Percentiles rank a stretch among this genome's conserved stretches.
phyloP scores from a whole-genome alignment of 805 yeast species.

The Candida ponderosae region DNA sequence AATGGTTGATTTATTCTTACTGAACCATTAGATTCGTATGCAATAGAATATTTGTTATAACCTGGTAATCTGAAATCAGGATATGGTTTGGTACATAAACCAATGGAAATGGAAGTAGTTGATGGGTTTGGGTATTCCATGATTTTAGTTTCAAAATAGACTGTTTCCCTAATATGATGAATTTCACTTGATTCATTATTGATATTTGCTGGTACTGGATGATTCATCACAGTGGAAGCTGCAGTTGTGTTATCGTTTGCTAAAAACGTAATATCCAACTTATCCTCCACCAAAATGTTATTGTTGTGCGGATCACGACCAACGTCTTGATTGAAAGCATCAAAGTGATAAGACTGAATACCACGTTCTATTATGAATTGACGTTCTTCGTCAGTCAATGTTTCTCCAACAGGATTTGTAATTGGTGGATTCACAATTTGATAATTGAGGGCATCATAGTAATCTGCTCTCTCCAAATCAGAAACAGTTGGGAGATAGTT shows the following conservation, averaged over 20 bases:
- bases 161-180: slow-evolving; percentile 16
- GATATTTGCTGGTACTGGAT: slow-evolving; percentile 35
- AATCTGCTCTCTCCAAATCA: slow-evolving; percentile 32
- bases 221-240: slow-evolving; percentile 24
- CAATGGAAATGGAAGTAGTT: slow-evolving; percentile 52
- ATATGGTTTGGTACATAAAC: slow-evolving; percentile 64
- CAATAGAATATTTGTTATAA: slow-evolving; percentile 57
- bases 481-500: slow-evolving; percentile 33
- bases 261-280: slow-evolving; percentile 38
- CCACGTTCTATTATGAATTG: slow-evolving; percentile 72
- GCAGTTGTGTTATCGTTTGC: slow-evolving; percentile 10
- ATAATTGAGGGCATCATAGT: slow-evolving; percentile 30
- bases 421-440: slow-evolving; percentile 34
- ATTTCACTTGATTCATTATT: neutral
- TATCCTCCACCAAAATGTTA: slow-evolving; percentile 55
- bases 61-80: slow-evolving; percentile 77
- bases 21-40: slow-evolving; percentile 68
- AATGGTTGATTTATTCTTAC: slow-evolving; percentile 61
- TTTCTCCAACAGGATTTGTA: slow-evolving; percentile 25
- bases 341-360: slow-evolving; percentile 45
- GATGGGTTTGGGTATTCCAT: slow-evolving; percentile 25
- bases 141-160: slow-evolving; percentile 57
- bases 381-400: slow-evolving; percentile 77
- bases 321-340: slow-evolving; percentile 19
- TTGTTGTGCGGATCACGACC: slow-evolving; percentile 44